Percentiles rank a stretch among this genome's conserved stretches.
These are phyloP conservation scores for Fusarium keratoplasticum DNA, from an alignment of 2,329 filamentous ascomycete genomes.

Conservation along the genomic window DNA sequence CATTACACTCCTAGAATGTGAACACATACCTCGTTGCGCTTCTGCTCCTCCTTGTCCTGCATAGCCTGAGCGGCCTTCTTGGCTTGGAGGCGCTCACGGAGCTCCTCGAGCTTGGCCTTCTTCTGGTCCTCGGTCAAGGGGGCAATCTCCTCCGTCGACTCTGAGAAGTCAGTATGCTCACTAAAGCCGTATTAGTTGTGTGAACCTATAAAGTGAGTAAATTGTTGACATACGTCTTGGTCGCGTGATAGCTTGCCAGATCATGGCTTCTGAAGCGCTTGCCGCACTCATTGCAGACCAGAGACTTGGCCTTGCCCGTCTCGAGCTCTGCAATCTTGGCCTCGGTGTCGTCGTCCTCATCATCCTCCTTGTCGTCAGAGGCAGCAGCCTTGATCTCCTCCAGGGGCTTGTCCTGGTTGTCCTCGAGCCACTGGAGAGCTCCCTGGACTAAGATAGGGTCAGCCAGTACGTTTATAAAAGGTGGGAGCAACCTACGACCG, in stretches of 20 bases:
- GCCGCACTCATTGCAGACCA: slow-evolving; percentile 94
- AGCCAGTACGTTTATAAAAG: not conserved
- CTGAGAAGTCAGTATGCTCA: slow-evolving; percentile 89
- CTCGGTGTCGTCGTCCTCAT: slow-evolving; percentile 61
- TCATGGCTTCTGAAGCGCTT: slow-evolving; percentile 88
- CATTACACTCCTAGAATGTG: no score
- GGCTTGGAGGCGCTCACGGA: slow-evolving; percentile 76
- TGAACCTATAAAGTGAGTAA: no score
- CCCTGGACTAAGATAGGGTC: slow-evolving; percentile 73
- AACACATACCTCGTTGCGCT: slow-evolving; percentile 79
- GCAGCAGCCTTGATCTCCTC: slow-evolving; percentile 77
- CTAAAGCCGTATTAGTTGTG: slow-evolving; percentile 50
- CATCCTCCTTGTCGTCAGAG: slow-evolving; percentile 56
- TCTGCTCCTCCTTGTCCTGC: slow-evolving; percentile 83
- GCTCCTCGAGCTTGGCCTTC: slow-evolving; percentile 79
- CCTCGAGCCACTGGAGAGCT: slow-evolving; percentile 94
- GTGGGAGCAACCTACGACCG: slow-evolving; percentile 68
- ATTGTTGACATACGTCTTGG: slow-evolving; percentile 71
- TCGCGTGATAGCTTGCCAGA: slow-evolving; percentile 89
- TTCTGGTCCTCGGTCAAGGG: slow-evolving; percentile 94
- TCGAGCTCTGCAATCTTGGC: slow-evolving; percentile 74
- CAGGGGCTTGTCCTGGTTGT: slow-evolving; percentile 87
- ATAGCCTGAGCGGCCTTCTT: slow-evolving; percentile 77
- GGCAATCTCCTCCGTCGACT: slow-evolving; percentile 92
- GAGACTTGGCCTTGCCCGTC: slow-evolving; percentile 79